Evolutionary conservation across 306 rosid genomes (phyloP).

Genomic region (Sesbania bispinosa): DNA sequence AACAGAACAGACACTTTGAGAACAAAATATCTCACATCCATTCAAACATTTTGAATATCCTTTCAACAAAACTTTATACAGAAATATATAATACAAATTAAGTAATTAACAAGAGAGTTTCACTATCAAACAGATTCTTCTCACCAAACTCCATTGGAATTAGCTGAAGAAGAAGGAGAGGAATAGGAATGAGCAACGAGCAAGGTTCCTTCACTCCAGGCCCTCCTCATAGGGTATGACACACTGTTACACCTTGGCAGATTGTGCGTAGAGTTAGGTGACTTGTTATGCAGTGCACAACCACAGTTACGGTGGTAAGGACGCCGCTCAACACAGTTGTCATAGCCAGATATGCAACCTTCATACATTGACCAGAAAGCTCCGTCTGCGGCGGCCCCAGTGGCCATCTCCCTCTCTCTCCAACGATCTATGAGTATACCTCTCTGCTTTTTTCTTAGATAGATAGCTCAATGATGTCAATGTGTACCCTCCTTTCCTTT

Average conservation of each 20-base stretch:
- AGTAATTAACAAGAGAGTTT: not conserved
- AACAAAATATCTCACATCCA: not conserved
- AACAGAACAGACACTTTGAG: not conserved
- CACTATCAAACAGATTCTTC: not conserved
- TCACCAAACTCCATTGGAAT: not conserved
- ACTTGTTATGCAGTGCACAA: conserved; percentile 39
- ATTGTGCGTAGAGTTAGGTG: not conserved
- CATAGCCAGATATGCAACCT: conserved; percentile 44
- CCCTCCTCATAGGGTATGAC: conserved; percentile 53
- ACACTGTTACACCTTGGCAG: conserved; percentile 26
- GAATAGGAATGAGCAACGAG: conserved; percentile 29
- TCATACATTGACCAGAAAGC: conserved; percentile 40
- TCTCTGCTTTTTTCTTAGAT: not conserved
- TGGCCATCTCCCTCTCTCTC: conserved; percentile 31
- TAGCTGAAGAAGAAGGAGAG: not conserved
- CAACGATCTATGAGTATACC: not conserved
- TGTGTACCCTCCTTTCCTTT: not conserved
- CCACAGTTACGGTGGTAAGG: conserved; percentile 67
- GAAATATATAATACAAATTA: too few relatives aligned
- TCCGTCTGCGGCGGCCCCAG: conserved; percentile 36
- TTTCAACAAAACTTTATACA: not conserved
- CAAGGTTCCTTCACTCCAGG: conserved; percentile 53
- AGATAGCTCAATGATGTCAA: not conserved
- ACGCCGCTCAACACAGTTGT: conserved; percentile 47
- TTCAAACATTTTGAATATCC: not conserved